Evolutionary conservation across 1,139 yeast species (phyloP), one percentile per base, ranked within the genome.

Genomic region (Geotrichum histeridarum): DNA sequence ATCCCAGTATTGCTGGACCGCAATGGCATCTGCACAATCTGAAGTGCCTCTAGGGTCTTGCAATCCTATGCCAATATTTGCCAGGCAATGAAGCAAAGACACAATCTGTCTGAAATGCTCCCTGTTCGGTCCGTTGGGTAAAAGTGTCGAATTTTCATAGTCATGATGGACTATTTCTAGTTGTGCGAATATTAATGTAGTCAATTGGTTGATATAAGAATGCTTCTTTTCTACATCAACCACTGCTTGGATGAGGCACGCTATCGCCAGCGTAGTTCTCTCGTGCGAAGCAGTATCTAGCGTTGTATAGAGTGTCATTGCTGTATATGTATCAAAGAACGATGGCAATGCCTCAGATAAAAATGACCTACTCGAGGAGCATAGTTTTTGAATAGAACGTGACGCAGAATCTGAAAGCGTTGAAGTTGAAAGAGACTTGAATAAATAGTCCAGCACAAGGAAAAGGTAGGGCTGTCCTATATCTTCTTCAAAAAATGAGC

Each of bases 41-140:
- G 58, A 60, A 58, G 39, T 60, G 51, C 63, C 71, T 59, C 66
- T 67, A 1, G 69, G 64, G 30, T 63, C 56, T 49, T 67, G 70
- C 61, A 85, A 0, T 91, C 89, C 55, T 81, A 82, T 0, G 27
- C 90, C 93, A 12, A 87, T 70, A 55, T 84, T 87, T 22, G 77
- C 75, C 0, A 88, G 67, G 65, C 90, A 86, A 8, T 78, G 71
- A 32, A 86, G 70, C 46, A 87, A 68, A 38, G 88, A 82, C 2
- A 74, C 57, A 11, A 56, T 48, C 17, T 49, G 35, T 11, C 42
- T 57, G 18, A 58, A 45, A 1, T 48, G 47, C 22, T 60, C 53
- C 2, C 55, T 58, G 15, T 54, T 22, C 51, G 55, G 4, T 50
- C 53, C 18, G 41, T 35, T 6, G 9, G 32, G 8, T 22, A 15